Conservation (phyloP, 345 rosid genomes). For the Odontarrhena argentea region DNA sequence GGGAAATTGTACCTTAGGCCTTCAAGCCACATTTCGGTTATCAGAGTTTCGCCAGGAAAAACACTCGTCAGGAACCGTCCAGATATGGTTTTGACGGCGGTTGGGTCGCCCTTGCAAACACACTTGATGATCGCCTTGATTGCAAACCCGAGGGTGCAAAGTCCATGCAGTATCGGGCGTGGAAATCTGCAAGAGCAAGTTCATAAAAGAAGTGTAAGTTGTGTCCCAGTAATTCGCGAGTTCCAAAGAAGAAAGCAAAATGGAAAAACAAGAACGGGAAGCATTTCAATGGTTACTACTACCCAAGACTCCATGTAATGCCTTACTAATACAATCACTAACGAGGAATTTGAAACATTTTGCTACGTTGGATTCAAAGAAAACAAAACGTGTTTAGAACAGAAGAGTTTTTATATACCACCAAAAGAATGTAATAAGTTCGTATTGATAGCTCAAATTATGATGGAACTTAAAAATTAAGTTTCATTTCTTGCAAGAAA, state of each 20-base stretch:
- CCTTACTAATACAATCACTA: neutral
- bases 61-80: constrained; percentile 80
- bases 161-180: constrained; percentile 84
- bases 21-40: constrained; percentile 86
- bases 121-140: constrained; percentile 78
- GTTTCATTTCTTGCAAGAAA: constrained; percentile 2
- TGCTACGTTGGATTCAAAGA: neutral
- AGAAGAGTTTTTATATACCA: no score
- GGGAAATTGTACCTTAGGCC: constrained; percentile 57
- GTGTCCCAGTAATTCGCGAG: neutral
- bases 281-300: neutral
- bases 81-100: constrained; percentile 58
- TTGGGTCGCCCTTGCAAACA: constrained; percentile 71
- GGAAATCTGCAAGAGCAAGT: constrained; percentile 53
- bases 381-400: neutral
- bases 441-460: neutral
- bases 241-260: neutral
- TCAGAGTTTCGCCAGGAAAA: constrained; percentile 80
- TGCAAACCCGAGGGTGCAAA: constrained; percentile 83
- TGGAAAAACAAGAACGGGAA: neutral
- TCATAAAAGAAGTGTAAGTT: constrained; percentile 33
- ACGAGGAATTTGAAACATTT: neutral
- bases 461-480: neutral
- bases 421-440: no score
- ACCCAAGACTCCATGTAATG: neutral